phyloP scores from a whole-genome alignment of 768 basidiomycete species.

The Sistotremastrum suecicum region DNA sequence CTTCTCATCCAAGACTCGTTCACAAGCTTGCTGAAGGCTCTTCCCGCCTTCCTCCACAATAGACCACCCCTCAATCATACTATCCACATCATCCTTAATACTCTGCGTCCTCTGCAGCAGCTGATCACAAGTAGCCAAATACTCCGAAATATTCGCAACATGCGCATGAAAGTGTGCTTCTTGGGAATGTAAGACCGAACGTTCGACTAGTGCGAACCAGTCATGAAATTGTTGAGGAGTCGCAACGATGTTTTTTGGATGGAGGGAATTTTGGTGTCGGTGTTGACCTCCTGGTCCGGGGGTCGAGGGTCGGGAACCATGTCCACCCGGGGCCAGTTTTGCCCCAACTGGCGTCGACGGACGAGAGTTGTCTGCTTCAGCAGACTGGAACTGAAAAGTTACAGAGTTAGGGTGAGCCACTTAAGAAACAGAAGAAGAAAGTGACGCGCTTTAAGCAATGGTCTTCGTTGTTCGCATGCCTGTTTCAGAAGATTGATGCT shows the following conservation, averaged over 20 bases:
- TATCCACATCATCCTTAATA: conserved; percentile 58
- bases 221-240: conserved; percentile 96
- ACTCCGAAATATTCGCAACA: conserved; percentile 58
- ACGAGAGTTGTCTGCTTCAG: conserved; percentile 23
- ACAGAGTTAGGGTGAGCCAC: conserved; percentile 1
- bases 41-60: conserved; percentile 89
- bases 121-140: conserved; percentile 65
- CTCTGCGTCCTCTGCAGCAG: conserved; percentile 60
- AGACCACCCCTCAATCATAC: conserved; percentile 74
- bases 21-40: conserved; percentile 83
- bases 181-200: conserved; percentile 84
- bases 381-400: conserved; percentile 16
- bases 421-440: not conserved
- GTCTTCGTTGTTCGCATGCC: conserved; percentile 41
- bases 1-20: conserved; percentile 78
- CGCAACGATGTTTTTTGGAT: conserved; percentile 65
- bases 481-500: conserved; percentile 52
- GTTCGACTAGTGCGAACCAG: conserved; percentile 84
- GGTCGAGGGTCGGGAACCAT: conserved; percentile 16
- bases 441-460: conserved; percentile 61
- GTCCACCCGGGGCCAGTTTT: not conserved
- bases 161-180: conserved; percentile 87
- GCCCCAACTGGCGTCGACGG: conserved; percentile 30
- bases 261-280: conserved; percentile 34
- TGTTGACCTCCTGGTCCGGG: conserved; percentile 8